Evolutionary conservation across 2,329 filamentous ascomycete species (phyloP).

Genomic region (Chrysoporthe deuterocubensis): DNA sequence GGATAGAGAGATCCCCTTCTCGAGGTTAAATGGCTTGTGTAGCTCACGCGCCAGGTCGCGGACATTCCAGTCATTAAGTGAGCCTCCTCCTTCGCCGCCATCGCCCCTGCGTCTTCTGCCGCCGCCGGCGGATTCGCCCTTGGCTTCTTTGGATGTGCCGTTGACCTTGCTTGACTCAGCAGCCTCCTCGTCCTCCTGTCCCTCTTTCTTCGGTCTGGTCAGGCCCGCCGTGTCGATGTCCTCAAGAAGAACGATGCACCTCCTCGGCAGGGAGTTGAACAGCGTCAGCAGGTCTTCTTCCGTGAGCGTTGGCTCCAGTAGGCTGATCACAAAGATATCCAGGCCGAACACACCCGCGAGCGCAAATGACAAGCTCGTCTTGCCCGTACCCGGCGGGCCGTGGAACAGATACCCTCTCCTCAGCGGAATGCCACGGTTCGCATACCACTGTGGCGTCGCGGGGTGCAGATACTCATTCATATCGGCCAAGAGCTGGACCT

Average conservation of each 20-base stretch:
- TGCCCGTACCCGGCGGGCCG: constrained; percentile 75
- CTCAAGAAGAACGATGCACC: constrained; percentile 69
- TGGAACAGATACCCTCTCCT: constrained; percentile 78
- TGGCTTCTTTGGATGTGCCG: constrained; percentile 24
- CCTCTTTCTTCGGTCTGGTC: constrained; percentile 44
- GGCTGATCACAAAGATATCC: constrained; percentile 67
- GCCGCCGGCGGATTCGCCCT: constrained; percentile 26
- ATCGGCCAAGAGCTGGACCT: constrained; percentile 68
- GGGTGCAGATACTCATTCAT: constrained; percentile 81
- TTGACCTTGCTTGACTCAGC: constrained; percentile 26
- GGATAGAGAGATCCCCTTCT: constrained; percentile 70
- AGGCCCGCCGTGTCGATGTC: constrained; percentile 72
- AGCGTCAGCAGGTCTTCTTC: constrained; percentile 64
- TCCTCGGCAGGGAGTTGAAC: constrained; percentile 63
- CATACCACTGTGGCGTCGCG: constrained; percentile 72
- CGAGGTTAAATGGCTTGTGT: constrained; percentile 45
- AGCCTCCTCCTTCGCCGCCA: constrained; percentile 5
- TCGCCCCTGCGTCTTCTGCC: constrained; percentile 22
- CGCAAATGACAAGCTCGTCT: constrained; percentile 70
- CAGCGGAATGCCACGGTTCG: constrained; percentile 74
- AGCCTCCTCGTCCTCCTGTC: constrained; percentile 29
- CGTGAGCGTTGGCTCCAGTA: constrained; percentile 62
- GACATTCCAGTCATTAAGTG: constrained; percentile 42
- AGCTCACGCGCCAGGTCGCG: constrained; percentile 48
- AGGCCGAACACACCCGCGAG: constrained; percentile 69